phyloP scores from a whole-genome alignment of 441 rosid genomes.

The Arabidopsis lyrata region DNA sequence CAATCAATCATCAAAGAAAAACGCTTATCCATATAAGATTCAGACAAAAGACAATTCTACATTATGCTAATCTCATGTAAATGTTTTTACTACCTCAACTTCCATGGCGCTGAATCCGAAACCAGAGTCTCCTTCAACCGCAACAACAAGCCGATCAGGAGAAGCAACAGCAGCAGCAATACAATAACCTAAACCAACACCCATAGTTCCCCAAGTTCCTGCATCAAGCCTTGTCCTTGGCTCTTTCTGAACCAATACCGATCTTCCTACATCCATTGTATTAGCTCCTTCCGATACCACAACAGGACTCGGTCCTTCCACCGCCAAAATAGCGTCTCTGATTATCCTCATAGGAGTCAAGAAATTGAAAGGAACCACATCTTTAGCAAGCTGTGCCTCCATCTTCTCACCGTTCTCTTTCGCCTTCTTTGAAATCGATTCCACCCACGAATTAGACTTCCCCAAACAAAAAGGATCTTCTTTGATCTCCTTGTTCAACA shows the following conservation, averaged over 20 bases:
- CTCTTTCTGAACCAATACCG: slow-evolving; percentile 91
- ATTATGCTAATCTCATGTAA: slow-evolving; percentile 3
- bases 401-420: slow-evolving; percentile 74
- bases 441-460: slow-evolving; percentile 82
- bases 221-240: slow-evolving; percentile 98
- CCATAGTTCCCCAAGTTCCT: slow-evolving; percentile 99
- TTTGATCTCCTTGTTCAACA: slow-evolving; percentile 77
- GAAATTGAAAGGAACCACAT: slow-evolving; percentile 91
- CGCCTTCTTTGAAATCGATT: slow-evolving; percentile 69
- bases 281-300: slow-evolving; percentile 94
- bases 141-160: slow-evolving; percentile 84
- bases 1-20: slow-evolving; percentile 43
- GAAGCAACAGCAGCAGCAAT: slow-evolving; percentile 94
- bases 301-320: slow-evolving; percentile 84
- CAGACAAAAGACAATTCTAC: slow-evolving; percentile 8
- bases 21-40: neutral
- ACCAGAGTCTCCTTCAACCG: slow-evolving; percentile 99
- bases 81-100: slow-evolving; percentile 77
- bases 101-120: slow-evolving; percentile 97
- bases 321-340: slow-evolving; percentile 73
- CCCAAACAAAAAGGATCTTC: slow-evolving; percentile 89
- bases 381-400: slow-evolving; percentile 85
- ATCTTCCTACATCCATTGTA: slow-evolving; percentile 96
- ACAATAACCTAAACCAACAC: slow-evolving; percentile 96
- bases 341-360: slow-evolving; percentile 93